Evolutionary conservation across 2,329 filamentous ascomycete species (phyloP).

Genomic region (Nemania serpens): DNA sequence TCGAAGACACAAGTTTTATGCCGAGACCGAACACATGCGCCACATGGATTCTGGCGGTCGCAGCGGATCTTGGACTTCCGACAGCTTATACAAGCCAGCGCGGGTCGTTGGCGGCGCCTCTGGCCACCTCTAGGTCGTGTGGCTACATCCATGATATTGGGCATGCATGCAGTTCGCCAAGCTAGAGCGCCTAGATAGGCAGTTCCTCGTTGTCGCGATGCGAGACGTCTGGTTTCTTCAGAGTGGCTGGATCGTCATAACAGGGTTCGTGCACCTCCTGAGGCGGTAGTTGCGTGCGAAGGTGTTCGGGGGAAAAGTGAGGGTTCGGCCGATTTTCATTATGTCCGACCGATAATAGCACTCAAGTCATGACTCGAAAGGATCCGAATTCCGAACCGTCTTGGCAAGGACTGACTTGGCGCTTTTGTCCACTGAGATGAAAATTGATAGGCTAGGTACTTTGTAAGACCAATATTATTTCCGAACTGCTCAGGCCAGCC

Average conservation of each 20-base stretch:
- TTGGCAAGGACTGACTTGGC: background rate
- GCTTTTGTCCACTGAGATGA: background rate
- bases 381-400: background rate
- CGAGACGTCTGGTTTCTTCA: background rate
- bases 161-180: background rate
- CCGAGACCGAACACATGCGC: conserved; percentile 61
- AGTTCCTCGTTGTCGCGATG: background rate
- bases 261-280: background rate
- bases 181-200: background rate
- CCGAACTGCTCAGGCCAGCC: too few species aligned
- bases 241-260: background rate
- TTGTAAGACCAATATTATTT: too few species aligned
- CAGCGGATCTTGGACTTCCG: conserved; percentile 65
- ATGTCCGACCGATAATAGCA: conserved; percentile 10
- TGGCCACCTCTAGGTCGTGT: conserved; percentile 23
- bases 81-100: conserved; percentile 50
- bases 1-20: conserved; percentile 58
- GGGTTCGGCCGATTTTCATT: conserved; percentile 21
- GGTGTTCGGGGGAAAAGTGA: conserved; percentile 4
- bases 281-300: background rate
- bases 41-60: conserved; percentile 62
- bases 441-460: too few species aligned
- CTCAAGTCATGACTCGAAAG: background rate
- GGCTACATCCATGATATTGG: conserved; percentile 11
- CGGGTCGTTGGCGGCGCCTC: conserved; percentile 34